Evolutionary conservation across 768 basidiomycete genomes (phyloP).

Genomic region (Podaxis sp.): DNA sequence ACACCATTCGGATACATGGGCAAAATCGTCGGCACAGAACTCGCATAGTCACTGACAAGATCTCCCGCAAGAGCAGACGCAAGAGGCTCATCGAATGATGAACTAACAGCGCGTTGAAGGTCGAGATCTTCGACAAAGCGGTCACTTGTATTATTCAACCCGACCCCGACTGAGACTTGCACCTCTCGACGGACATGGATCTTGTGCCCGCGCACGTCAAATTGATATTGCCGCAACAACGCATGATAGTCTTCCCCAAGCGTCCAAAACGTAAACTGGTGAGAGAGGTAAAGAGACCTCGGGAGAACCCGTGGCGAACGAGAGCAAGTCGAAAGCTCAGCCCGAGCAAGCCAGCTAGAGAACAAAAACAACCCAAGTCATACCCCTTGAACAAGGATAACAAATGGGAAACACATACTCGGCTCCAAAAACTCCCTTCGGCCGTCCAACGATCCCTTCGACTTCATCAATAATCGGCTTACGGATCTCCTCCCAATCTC

Average conservation of each 20-base stretch:
- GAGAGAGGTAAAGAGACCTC: slow-evolving; percentile 74
- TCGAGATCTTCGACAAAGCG: slow-evolving; percentile 51
- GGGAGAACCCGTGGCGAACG: slow-evolving; percentile 57
- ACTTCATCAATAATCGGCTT: slow-evolving; percentile 21
- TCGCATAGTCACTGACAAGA: slow-evolving; percentile 42
- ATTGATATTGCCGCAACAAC: slow-evolving; percentile 59
- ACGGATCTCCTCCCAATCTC: slow-evolving; percentile 52
- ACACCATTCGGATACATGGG: slow-evolving; percentile 82
- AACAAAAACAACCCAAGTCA: slow-evolving; percentile 10
- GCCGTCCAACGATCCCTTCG: not conserved
- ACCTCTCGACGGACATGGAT: slow-evolving; percentile 73
- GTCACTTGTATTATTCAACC: slow-evolving; percentile 23
- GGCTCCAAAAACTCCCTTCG: slow-evolving; percentile 16
- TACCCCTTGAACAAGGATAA: not conserved
- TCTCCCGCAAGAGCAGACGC: slow-evolving; percentile 66
- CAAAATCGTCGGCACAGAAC: slow-evolving; percentile 38
- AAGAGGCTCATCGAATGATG: slow-evolving; percentile 77
- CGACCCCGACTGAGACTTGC: slow-evolving; percentile 22
- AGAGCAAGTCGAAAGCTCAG: slow-evolving; percentile 77
- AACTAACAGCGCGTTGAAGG: slow-evolving; percentile 23
- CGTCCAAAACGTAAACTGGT: slow-evolving; percentile 79
- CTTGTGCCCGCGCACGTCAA: slow-evolving; percentile 52
- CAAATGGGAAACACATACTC: slow-evolving; percentile 28
- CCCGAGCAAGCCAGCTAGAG: slow-evolving; percentile 65
- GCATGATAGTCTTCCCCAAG: slow-evolving; percentile 78